A percentile compares a stretch with the other conserved stretches of the same genome.
phyloP scores from a whole-genome alignment of 2,329 filamentous ascomycete species.

The Penicillium sp. region DNA sequence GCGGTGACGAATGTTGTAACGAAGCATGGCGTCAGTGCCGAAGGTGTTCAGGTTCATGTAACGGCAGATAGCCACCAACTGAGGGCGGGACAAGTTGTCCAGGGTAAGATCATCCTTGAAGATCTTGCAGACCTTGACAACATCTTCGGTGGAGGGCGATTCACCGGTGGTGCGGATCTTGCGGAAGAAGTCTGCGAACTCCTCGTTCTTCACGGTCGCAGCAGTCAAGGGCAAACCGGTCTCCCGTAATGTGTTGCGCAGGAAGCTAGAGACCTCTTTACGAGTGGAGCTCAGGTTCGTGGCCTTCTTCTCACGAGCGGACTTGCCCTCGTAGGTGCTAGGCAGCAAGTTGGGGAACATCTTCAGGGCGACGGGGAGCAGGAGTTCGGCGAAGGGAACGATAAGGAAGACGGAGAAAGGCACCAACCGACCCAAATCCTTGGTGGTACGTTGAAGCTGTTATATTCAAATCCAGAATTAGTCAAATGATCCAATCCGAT shows the following conservation, averaged over 20 bases:
- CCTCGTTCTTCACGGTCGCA: slow-evolving; percentile 82
- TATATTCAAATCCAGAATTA: slow-evolving; percentile 9
- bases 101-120: slow-evolving; percentile 97
- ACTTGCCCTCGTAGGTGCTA: slow-evolving; percentile 93
- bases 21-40: slow-evolving; percentile 95
- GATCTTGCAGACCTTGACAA: slow-evolving; percentile 98
- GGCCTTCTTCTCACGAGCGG: slow-evolving; percentile 86
- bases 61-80: slow-evolving; percentile 94
- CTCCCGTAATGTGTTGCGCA: slow-evolving; percentile 84
- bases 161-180: slow-evolving; percentile 92
- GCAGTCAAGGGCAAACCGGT: slow-evolving; percentile 86
- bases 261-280: slow-evolving; percentile 89
- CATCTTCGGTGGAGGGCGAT: slow-evolving; percentile 80
- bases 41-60: slow-evolving; percentile 99
- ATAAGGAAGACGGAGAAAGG: slow-evolving; percentile 97
- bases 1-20: slow-evolving; percentile 93
- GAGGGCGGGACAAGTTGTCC: slow-evolving; percentile 92
- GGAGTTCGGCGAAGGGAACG: slow-evolving; percentile 90
- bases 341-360: slow-evolving; percentile 97
- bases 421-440: slow-evolving; percentile 87
- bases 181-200: slow-evolving; percentile 95
- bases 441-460: slow-evolving; percentile 80
- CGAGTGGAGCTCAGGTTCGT: slow-evolving; percentile 76
- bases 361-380: slow-evolving; percentile 87
- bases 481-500: not conserved